Conservation (phyloP, 176 grass and related monocot genomes). For the Bonia amplexicaulis region DNA sequence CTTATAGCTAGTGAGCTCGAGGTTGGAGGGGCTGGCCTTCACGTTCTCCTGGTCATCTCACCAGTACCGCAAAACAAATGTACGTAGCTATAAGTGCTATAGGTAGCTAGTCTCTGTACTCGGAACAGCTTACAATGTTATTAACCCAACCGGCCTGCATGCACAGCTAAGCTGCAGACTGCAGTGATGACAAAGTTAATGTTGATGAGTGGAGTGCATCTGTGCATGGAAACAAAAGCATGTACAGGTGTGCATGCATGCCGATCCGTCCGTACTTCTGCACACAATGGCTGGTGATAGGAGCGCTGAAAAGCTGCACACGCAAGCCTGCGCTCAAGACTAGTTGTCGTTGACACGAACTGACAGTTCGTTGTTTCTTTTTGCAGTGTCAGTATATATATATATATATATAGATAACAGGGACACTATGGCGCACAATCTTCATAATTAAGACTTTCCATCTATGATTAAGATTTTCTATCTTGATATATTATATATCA, state of each 20-base stretch:
- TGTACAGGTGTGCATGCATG: constrained; percentile 33
- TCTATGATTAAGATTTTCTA: too few species aligned
- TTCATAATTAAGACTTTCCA: too few species aligned
- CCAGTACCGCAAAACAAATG: not conserved
- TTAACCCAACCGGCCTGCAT: not conserved
- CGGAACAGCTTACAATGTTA: not conserved
- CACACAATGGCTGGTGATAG: constrained; percentile 7
- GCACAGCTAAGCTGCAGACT: not conserved
- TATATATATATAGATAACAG: too few species aligned
- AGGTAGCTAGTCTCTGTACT: not conserved
- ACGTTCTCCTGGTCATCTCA: not conserved
- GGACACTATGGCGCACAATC: too few species aligned
- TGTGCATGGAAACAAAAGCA: constrained; percentile 31
- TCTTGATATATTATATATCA: too few species aligned
- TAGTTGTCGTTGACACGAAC: constrained; percentile 50
- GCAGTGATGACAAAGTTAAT: not conserved
- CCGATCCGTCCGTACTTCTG: constrained; percentile 25
- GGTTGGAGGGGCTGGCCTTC: not conserved
- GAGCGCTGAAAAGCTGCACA: constrained; percentile 28
- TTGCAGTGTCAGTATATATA: not conserved
- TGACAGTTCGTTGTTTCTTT: constrained; percentile 14
- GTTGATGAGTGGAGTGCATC: not conserved
- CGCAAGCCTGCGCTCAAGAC: constrained; percentile 34
- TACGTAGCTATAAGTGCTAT: not conserved
- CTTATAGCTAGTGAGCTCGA: too few species aligned